These are phyloP conservation scores for Termitomyces sp. DNA, from an alignment of 768 basidiomycete genomes.

Conservation along the genomic window DNA sequence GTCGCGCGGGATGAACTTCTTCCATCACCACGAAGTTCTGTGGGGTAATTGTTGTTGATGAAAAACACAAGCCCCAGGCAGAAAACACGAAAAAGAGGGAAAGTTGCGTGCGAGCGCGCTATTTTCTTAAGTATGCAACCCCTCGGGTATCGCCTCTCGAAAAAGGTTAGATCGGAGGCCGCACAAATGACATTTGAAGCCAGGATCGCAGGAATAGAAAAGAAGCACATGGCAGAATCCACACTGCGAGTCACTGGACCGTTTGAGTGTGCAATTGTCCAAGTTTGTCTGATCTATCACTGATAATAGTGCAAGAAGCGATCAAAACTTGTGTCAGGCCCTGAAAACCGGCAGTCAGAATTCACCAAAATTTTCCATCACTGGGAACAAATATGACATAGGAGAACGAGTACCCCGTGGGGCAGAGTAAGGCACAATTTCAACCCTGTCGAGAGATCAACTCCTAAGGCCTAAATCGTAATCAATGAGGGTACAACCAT, in stretches of 20 bases:
- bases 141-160: background rate
- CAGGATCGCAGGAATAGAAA: constrained; percentile 19
- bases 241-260: constrained; percentile 16
- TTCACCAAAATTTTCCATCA: background rate
- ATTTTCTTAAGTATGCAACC: constrained; percentile 8
- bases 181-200: constrained; percentile 5
- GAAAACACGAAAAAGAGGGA: constrained; percentile 13
- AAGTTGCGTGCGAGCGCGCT: constrained; percentile 1
- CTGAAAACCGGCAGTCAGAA: background rate
- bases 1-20: constrained; percentile 25
- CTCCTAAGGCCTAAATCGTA: background rate
- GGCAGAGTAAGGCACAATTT: background rate
- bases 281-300: background rate
- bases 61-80: constrained; percentile 7
- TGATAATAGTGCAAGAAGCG: background rate
- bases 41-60: constrained; percentile 3
- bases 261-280: constrained; percentile 1
- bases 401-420: background rate
- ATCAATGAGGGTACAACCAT: background rate
- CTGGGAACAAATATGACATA: too few species aligned
- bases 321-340: background rate
- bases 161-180: constrained; percentile 7
- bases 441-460: background rate
- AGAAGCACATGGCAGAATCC: constrained; percentile 20
- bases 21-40: constrained; percentile 26